phyloP scores from a whole-genome alignment of 768 basidiomycete genomes.

The Coprinopsis strossmayeri region DNA sequence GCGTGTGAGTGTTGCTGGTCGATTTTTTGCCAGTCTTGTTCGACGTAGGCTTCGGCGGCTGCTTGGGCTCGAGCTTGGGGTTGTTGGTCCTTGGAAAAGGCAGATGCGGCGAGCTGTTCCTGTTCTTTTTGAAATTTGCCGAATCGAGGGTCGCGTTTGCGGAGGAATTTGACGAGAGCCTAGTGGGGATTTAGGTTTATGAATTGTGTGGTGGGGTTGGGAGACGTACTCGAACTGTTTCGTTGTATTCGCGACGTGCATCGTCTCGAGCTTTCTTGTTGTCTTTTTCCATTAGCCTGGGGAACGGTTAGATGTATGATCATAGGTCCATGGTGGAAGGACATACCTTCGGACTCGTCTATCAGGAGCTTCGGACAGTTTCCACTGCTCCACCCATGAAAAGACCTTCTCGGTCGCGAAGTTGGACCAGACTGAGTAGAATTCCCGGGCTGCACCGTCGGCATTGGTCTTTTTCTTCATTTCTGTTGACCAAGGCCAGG shows the following conservation, averaged over 20 bases:
- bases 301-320: background rate
- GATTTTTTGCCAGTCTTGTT: slow-evolving; percentile 88
- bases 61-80: slow-evolving; percentile 21
- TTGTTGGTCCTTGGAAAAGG: slow-evolving; percentile 24
- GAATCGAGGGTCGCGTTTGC: slow-evolving; percentile 88
- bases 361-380: slow-evolving; percentile 79
- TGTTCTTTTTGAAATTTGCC: slow-evolving; percentile 56
- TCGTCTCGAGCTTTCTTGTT: slow-evolving; percentile 91
- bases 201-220: background rate
- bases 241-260: slow-evolving; percentile 86
- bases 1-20: slow-evolving; percentile 31
- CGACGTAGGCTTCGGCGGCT: slow-evolving; percentile 47
- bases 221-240: slow-evolving; percentile 68
- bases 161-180: slow-evolving; percentile 69
- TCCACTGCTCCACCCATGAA: slow-evolving; percentile 81
- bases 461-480: slow-evolving; percentile 38
- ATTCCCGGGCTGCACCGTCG: slow-evolving; percentile 47
- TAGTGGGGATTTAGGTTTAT: slow-evolving; percentile 23
- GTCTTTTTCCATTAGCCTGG: slow-evolving; percentile 88
- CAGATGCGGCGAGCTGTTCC: slow-evolving; percentile 22
- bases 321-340: background rate
- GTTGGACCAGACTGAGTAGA: slow-evolving; percentile 84
- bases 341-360: slow-evolving; percentile 69
- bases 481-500: slow-evolving; percentile 61
- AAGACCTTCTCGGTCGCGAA: slow-evolving; percentile 89